phyloP scores from a whole-genome alignment of 306 rosid species.

The Dalbergia cochinchinensis region DNA sequence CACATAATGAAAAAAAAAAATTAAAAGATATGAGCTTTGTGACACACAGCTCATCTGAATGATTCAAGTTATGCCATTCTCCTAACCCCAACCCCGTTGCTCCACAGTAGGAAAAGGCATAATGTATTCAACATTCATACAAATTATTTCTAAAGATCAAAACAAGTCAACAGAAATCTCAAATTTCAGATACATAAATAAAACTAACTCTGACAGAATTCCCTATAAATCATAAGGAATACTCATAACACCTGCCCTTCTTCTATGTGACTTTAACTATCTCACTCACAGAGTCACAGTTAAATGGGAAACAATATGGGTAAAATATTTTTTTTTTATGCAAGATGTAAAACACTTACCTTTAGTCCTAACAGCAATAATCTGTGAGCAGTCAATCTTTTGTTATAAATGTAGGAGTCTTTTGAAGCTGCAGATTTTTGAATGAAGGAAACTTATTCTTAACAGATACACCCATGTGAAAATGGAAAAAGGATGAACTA shows the following conservation, averaged over 20 bases:
- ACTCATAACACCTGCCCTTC: constrained; percentile 10
- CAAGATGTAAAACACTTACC: constrained; percentile 21
- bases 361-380: constrained; percentile 35
- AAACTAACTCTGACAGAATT: constrained; percentile 7
- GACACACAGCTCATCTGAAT: constrained; percentile 1
- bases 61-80: constrained; percentile 22
- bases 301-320: constrained; percentile 16
- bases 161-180: constrained; percentile 30
- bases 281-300: not conserved
- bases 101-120: not conserved
- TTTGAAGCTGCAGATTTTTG: constrained; percentile 28
- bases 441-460: constrained; percentile 30
- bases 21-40: constrained; percentile 1
- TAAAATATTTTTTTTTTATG: not conserved
- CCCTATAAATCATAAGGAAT: constrained; percentile 11
- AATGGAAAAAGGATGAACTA: not conserved
- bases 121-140: constrained; percentile 33
- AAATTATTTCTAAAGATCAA: constrained; percentile 31
- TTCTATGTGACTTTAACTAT: too few relatives aligned
- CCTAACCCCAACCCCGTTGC: constrained; percentile 7
- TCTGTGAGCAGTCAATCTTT: constrained; percentile 13
- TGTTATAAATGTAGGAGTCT: constrained; percentile 25
- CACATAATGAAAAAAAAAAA: not conserved
- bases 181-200: constrained; percentile 21
- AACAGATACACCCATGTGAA: constrained; percentile 15